Evolutionary conservation across 177 flowering plant genomes (phyloP).

Genomic region (Vitis hybrid): DNA sequence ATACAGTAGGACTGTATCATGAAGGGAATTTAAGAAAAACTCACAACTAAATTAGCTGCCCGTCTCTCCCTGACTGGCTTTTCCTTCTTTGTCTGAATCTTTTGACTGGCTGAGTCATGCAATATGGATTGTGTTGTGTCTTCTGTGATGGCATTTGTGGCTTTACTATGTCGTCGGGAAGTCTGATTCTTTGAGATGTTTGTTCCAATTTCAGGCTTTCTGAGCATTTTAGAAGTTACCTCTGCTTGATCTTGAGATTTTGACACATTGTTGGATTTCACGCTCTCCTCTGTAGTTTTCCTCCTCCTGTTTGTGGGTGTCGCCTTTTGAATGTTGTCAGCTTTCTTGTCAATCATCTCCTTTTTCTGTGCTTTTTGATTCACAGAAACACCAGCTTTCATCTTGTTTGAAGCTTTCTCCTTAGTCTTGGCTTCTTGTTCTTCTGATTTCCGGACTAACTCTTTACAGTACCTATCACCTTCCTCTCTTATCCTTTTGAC

Average conservation of each 20-base stretch:
- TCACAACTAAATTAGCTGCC: slow-evolving; percentile 29
- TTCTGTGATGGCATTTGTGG: slow-evolving; percentile 10
- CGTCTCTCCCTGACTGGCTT: slow-evolving; percentile 21
- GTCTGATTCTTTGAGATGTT: slow-evolving; percentile 15
- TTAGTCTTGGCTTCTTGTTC: slow-evolving; percentile 17
- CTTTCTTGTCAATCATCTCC: slow-evolving; percentile 31
- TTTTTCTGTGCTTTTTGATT: slow-evolving; percentile 29
- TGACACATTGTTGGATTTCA: slow-evolving; percentile 20
- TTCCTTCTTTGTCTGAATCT: slow-evolving; percentile 25
- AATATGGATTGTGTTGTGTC: slow-evolving; percentile 13
- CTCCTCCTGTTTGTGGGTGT: slow-evolving; percentile 13
- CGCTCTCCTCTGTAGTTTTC: slow-evolving; percentile 28
- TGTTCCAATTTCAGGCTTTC: slow-evolving; percentile 23
- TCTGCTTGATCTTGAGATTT: slow-evolving; percentile 31
- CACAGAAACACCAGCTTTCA: slow-evolving; percentile 26
- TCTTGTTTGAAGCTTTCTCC: slow-evolving; percentile 26
- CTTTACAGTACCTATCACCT: slow-evolving; percentile 14
- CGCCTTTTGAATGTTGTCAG: slow-evolving; percentile 27
- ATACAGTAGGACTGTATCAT: not conserved
- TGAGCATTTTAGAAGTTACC: slow-evolving; percentile 22
- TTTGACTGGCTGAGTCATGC: slow-evolving; percentile 16
- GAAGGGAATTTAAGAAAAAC: slow-evolving; percentile 15
- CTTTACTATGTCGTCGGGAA: slow-evolving; percentile 7
- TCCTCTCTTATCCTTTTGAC: slow-evolving; percentile 3
- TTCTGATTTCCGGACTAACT: slow-evolving; percentile 13